Base-by-base conservation (phyloP, 495 filamentous ascomycete genomes). In the Tuber indicum region DNA sequence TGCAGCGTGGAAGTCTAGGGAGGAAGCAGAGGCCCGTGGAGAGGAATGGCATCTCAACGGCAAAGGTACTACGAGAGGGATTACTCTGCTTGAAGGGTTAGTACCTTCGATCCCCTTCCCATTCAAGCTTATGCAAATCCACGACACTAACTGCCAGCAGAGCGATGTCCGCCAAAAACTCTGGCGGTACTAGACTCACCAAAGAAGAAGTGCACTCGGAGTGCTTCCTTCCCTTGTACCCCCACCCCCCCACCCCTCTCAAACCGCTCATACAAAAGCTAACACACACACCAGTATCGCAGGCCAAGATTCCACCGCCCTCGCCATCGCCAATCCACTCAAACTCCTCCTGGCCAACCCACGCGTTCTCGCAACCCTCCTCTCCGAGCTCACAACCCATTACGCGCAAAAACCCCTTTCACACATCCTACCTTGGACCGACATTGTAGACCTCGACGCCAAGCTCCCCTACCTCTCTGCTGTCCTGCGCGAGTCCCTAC, bases 401-500 rank as follows among this genome's bases (percentile, higher is more conserved):
- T 88, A 86, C 36, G 84, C 85, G 0, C 4, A 7, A 17, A 66
- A 66, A 36, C 26, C 58, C 26, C 26, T 36, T 26, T 78, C 80
- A 21, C 85, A 86, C 52, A 79, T n/a, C 26, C 84, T 88, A 66
- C 84, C 86, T 10, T 74, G 84, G 16, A 76, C 85, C 21, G 87
- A 84, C 83, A 76, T 88, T 19, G 78, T 84, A 0, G 88, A 86
- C 85, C 85, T 84, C 70, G 84, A 87, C 72, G 79, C 87, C 9
- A 86, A 86, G 39, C 84, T 90, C 45, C 85, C 87, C 0, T 92
- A 91, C 84, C 85, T 92, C 52, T 87, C 89, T 73, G 91, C 91
- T 1, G 90, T 88, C 76, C 87, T 92, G 73, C 91, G 91, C 79
- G 91, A 92, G 84, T 86, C 89, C 7, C 88, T 91, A 82, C 88